Evolutionary conservation across 2,329 filamentous ascomycete genomes (phyloP).

Genomic region (Kalaharituber pfeilii): DNA sequence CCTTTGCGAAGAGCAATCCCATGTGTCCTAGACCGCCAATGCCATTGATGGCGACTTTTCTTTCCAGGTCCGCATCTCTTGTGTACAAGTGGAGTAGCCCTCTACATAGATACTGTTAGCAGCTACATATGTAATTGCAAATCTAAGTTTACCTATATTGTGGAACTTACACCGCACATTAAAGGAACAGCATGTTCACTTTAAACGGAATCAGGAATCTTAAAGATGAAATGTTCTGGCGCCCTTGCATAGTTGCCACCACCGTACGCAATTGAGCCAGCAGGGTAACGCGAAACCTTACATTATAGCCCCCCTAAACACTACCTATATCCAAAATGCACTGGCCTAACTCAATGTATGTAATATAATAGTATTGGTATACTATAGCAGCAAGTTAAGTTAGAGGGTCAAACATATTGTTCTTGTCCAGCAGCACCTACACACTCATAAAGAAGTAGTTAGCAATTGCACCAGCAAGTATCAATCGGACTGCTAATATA

Average conservation of each 20-base stretch:
- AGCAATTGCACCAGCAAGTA: too few species aligned
- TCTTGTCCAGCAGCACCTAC: too few species aligned
- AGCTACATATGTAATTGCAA: too few species aligned
- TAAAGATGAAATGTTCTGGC: slow-evolving; percentile 30
- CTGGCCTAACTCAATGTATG: too few species aligned
- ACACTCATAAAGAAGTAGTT: too few species aligned
- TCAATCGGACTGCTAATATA: too few species aligned
- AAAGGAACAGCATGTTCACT: slow-evolving; percentile 31
- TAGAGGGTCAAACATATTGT: too few species aligned
- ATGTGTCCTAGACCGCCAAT: slow-evolving; percentile 60
- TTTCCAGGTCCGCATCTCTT: slow-evolving; percentile 54
- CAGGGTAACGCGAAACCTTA: slow-evolving; percentile 40
- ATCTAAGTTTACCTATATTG: too few species aligned
- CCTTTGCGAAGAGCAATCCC: slow-evolving; percentile 51
- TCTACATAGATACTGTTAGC: too few species aligned
- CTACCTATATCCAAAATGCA: too few species aligned
- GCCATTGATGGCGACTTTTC: slow-evolving; percentile 51
- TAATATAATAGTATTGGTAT: too few species aligned
- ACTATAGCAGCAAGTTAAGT: too few species aligned
- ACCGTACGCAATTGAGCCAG: slow-evolving; percentile 49
- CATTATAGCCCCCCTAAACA: slow-evolving; percentile 35
- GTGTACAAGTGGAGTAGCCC: slow-evolving; percentile 52
- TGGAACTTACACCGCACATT: slow-evolving; percentile 14
- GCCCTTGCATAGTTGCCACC: slow-evolving; percentile 28
- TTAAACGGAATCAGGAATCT: slow-evolving; percentile 38